Base-by-base conservation (phyloP, 1,139 yeast genomes). In the Casaregolazyma suthepensis region DNA sequence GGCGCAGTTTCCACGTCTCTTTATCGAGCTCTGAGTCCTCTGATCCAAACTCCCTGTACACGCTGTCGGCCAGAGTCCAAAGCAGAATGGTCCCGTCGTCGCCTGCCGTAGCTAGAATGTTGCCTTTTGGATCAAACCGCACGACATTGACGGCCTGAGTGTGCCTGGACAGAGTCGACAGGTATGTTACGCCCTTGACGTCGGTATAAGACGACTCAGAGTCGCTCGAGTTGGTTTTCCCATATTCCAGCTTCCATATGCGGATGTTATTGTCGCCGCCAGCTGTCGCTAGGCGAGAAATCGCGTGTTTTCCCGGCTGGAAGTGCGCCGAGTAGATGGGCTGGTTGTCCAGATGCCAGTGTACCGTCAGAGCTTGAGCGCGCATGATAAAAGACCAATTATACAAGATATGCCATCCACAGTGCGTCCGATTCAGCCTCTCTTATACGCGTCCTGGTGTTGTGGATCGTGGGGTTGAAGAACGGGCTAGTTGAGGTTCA, bases 181-280 rank as follows among this genome's bases (percentile, higher is more conserved):
- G 72, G 52, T 69, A 71, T 81, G 58, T 61, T 20, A 44, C 71
- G 63, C 31, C 66, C 66, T 18, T 61, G 57, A 53, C 68, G 63
- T 20, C 68, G 63, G 55, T 51, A 45, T 46, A 20, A 12, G 46
- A 48, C 15, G 45, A 26, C 13, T 40, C 20, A 9, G 15, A n/a
- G 20, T 50, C 61, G 56, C 18, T 56, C 48, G 29, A 22, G 2
- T 31, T 23, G 3, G 23, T 13, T 29, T 48, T 45, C n/a, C 46
- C 43, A 66, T 57, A 53, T 59, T 67, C 61, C 42, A 68, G 54
- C 50, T 61, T 52, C 73, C 95, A 84, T 38, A 89, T 71, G 52
- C 98, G 75, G 13, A 90, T 84, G 63, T 87, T 87, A 65, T 87
- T 88, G 67, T 93, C 99, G 43, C 98, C 98, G 15, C 99, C 99